Base-by-base conservation (phyloP, 2,329 filamentous ascomycete genomes). In the Fusarium nygamai region DNA sequence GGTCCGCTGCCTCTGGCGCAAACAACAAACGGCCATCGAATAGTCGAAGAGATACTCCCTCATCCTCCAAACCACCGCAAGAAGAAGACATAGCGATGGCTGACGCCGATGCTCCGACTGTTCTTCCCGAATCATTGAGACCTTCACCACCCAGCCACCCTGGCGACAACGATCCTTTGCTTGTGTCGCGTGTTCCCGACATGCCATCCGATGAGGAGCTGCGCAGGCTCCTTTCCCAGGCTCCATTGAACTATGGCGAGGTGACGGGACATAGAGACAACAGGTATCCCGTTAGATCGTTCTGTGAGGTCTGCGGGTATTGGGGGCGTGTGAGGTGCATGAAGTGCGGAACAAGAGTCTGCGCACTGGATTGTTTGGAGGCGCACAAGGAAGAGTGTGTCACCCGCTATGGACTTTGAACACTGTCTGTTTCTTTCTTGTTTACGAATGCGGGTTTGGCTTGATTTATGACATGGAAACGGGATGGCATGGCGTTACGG, bases 231-330 rank as follows among this genome's bases (percentile, higher is more conserved):
- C 84, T 95, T 60, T 84, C 87, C 29, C 88, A 88, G 13, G 90
- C 92, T 59, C 90, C 92, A 53, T 83, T 95, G 61, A 90, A 86
- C 43, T 95, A 94, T 81, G 85, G 88, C 54, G 92, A 93, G 75
- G 91, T 91, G 44, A 83, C 86, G 61, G 89, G 86, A 5, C 79
- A 75, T 34, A 87, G 84, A 84, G 84, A 82, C 51, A 76, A 74
- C 20, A 81, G 78, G 77, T 90, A 90, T 72, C 91, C 92, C 6
- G 84, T 85, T 53, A 86, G 93, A 67, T 84, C 85, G 41, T 96
- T 95, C 81, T 96, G 93, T 82, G 92, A 92, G 79, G 90, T 94
- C 38, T 96, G 93, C 79, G 93, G 93, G 20, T 95, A 95, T 82
- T 95, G 93, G 93, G 93, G 93, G 5, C 85, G 91, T 46, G 91